A percentile compares a stretch with the other conserved stretches of the same genome.
These are phyloP conservation scores for Phytopythium ostracodes DNA, from an alignment of 352 stramenopile genomes.

Conservation along the genomic window DNA sequence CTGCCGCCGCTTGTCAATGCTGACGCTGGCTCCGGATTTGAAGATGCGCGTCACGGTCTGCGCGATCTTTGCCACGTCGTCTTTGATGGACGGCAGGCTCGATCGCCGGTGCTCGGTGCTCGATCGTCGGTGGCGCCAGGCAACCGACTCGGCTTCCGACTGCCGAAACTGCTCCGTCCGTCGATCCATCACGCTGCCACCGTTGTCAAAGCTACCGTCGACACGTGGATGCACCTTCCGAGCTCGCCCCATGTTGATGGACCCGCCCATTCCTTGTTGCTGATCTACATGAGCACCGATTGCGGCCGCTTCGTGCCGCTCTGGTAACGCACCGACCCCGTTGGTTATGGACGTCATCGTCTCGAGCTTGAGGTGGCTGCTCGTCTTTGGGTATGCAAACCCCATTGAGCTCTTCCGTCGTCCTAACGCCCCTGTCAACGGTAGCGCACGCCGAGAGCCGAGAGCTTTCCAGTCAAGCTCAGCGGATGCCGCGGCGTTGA, in stretches of 20 bases:
- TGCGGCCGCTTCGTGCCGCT: background rate
- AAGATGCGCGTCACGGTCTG: conserved; percentile 33
- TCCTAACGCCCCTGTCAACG: background rate
- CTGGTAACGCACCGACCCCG: background rate
- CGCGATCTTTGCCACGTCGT: conserved; percentile 28
- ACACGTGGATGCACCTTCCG: background rate
- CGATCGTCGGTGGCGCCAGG: background rate
- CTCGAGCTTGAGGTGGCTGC: background rate
- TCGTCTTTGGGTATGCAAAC: background rate
- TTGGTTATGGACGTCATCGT: background rate
- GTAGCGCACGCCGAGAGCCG: background rate
- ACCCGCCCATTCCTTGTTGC: background rate
- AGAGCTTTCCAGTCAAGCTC: background rate
- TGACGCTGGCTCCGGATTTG: conserved; percentile 21
- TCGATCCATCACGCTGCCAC: background rate
- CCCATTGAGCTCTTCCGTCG: background rate
- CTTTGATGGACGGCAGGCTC: conserved; percentile 19
- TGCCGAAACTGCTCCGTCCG: background rate
- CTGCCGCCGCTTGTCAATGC: conserved; percentile 30
- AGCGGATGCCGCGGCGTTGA: conserved; percentile 28
- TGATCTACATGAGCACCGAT: background rate
- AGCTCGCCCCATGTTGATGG: background rate
- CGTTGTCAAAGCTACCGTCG: background rate
- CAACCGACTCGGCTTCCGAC: background rate
- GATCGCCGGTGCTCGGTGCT: conserved; percentile 5